Conservation (phyloP, 208 protist species). For the Wallacemonas sp. region DNA sequence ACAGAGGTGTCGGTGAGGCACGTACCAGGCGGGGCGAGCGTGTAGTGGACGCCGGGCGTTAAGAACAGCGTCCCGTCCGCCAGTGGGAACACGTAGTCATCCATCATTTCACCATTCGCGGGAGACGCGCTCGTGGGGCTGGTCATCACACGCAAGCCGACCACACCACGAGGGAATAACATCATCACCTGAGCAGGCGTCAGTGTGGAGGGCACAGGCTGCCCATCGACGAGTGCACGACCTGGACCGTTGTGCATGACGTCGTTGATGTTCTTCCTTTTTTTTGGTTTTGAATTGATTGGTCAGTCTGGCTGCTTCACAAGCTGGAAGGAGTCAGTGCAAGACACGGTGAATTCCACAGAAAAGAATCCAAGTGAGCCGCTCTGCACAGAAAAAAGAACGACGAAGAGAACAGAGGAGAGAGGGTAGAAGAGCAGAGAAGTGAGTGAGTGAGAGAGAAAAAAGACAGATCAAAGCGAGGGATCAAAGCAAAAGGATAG, state of each 20-base stretch:
- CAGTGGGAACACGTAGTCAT: slow-evolving; percentile 28
- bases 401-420: too few relatives aligned
- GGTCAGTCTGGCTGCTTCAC: background rate
- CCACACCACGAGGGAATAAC: slow-evolving; percentile 42
- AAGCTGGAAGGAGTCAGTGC: too few relatives aligned
- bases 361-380: too few relatives aligned
- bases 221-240: slow-evolving; percentile 30
- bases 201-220: slow-evolving; percentile 35
- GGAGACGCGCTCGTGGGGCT: too few relatives aligned
- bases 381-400: too few relatives aligned
- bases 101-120: too few relatives aligned
- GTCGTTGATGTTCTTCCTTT: background rate
- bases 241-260: background rate
- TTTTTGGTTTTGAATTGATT: background rate
- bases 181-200: slow-evolving; percentile 26
- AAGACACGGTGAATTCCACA: too few relatives aligned
- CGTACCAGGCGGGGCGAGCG: background rate
- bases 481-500: too few relatives aligned
- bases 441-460: too few relatives aligned
- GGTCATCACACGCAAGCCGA: slow-evolving; percentile 28
- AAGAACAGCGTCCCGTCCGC: slow-evolving; percentile 25
- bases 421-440: too few relatives aligned
- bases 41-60: slow-evolving; percentile 12
- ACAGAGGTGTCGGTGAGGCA: too few relatives aligned
- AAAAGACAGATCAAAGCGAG: too few relatives aligned